Evolutionary conservation across 2,329 filamentous ascomycete genomes (phyloP).

Genomic region (Arthrobotrys sinensis): DNA sequence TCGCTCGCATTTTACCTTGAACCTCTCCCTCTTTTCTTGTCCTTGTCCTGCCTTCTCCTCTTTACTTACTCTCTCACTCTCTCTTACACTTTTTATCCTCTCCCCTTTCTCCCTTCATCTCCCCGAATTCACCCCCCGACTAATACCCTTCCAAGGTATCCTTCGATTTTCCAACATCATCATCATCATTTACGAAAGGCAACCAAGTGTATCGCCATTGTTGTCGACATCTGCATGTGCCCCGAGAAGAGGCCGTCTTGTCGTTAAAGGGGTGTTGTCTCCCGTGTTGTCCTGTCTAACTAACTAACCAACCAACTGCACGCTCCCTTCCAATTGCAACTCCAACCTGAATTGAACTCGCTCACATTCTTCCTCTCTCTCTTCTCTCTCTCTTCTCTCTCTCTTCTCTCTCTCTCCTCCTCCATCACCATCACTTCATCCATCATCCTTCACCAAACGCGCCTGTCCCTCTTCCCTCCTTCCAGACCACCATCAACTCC

Average conservation of each 20-base stretch:
- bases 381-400: constrained; percentile 60
- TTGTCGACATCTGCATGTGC: constrained; percentile 1
- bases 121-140: constrained; percentile 34
- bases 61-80: constrained; percentile 34
- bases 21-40: constrained; percentile 7
- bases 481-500: constrained; percentile 33
- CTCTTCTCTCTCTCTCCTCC: constrained; percentile 63
- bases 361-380: constrained; percentile 37
- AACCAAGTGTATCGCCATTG: no score
- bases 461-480: constrained; percentile 41
- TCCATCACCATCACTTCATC: constrained; percentile 61
- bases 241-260: neutral
- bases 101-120: constrained; percentile 37
- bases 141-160: constrained; percentile 66
- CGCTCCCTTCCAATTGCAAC: neutral
- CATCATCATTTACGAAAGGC: constrained; percentile 64
- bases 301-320: neutral
- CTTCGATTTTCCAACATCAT: constrained; percentile 69
- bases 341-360: neutral
- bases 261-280: constrained; percentile 7
- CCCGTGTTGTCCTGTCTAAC: neutral
- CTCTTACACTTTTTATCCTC: constrained; percentile 33
- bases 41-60: neutral
- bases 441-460: constrained; percentile 46
- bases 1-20: neutral